phyloP scores from a whole-genome alignment of 2,329 filamentous ascomycete genomes.

The Colletotrichum lentis region DNA sequence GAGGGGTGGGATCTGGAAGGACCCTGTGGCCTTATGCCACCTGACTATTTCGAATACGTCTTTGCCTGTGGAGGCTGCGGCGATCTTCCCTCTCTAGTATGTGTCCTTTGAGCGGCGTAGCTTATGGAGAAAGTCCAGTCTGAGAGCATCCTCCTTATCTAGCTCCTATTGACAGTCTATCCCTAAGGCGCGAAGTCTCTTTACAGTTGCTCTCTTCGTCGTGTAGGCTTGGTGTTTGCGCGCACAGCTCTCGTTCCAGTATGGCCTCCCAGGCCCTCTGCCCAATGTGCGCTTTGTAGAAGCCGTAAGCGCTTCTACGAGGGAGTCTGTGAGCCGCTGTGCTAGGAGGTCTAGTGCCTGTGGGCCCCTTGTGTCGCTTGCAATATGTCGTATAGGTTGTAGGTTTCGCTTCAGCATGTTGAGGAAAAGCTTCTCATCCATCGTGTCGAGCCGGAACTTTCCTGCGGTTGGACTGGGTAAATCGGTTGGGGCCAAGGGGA shows the following conservation, averaged over 20 bases:
- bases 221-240: neutral
- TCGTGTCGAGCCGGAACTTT: slow-evolving; percentile 4
- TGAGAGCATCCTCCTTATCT: neutral
- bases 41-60: neutral
- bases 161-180: neutral
- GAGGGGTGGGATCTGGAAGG: neutral
- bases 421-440: neutral
- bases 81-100: neutral
- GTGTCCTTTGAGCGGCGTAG: neutral
- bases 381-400: neutral
- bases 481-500: slow-evolving; percentile 6
- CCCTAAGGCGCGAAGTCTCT: neutral
- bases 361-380: neutral
- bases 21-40: neutral
- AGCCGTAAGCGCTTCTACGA: neutral
- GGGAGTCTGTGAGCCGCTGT: neutral
- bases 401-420: neutral
- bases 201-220: neutral
- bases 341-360: neutral
- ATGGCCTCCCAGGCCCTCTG: neutral
- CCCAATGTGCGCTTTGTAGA: neutral
- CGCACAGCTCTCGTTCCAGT: neutral
- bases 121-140: neutral
- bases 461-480: neutral
- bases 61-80: neutral